Percentiles rank a stretch among this genome's conserved stretches.
phyloP scores from a whole-genome alignment of 768 basidiomycete genomes.

The Calocybe gangraenosa region DNA sequence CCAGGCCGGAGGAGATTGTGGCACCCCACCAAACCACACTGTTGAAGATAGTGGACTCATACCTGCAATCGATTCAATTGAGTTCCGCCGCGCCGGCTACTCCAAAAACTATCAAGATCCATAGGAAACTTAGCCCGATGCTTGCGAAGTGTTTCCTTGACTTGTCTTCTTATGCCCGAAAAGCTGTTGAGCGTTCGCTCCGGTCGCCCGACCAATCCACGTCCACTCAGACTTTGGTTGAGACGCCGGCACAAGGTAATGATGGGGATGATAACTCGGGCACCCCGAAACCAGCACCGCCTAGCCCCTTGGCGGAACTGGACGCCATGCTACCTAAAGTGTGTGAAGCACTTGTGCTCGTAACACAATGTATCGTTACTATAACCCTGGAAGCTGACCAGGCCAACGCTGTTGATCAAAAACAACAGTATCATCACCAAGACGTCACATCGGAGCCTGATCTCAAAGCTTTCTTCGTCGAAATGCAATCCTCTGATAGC shows the following conservation, averaged over 20 bases:
- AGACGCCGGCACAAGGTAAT: background rate
- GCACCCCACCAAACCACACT: conserved; percentile 85
- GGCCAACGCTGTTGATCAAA: conserved; percentile 13
- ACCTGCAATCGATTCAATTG: conserved; percentile 55
- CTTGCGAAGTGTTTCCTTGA: conserved; percentile 57
- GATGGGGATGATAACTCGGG: conserved; percentile 2
- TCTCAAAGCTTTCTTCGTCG: conserved; percentile 40
- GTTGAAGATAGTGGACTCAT: conserved; percentile 83
- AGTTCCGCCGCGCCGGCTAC: conserved; percentile 24
- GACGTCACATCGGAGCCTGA: conserved; percentile 20
- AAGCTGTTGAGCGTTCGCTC: conserved; percentile 46
- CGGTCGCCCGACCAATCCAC: conserved; percentile 20
- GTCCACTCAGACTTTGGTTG: background rate
- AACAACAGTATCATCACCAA: conserved; percentile 12
- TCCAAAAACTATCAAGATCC: conserved; percentile 29
- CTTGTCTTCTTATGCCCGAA: conserved; percentile 55
- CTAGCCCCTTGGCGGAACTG: conserved; percentile 32
- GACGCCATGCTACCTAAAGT: conserved; percentile 74
- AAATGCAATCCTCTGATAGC: conserved; percentile 34
- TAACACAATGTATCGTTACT: conserved; percentile 71
- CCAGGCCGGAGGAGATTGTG: conserved; percentile 65
- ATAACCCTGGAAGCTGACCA: conserved; percentile 53
- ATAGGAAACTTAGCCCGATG: conserved; percentile 49
- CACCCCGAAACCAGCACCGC: conserved; percentile 3
- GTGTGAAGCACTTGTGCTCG: conserved; percentile 76